Conservation (phyloP, 805 yeast species). For the Metschnikowia arizonensis region DNA sequence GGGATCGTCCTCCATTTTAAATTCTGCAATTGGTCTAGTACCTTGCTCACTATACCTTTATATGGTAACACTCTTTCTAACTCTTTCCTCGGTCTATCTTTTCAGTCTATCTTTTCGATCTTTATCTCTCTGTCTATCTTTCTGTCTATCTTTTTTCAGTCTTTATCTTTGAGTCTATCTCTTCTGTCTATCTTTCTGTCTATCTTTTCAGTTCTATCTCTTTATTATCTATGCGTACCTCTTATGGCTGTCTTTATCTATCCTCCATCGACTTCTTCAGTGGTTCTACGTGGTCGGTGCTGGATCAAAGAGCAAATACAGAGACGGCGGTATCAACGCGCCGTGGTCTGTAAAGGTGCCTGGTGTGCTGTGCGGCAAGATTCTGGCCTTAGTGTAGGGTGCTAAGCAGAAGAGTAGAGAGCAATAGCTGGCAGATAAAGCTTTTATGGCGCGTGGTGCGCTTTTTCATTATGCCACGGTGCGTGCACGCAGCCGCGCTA, state of each 20-base stretch:
- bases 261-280: not conserved
- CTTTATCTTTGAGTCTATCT: too few species aligned
- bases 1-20: conserved; percentile 19
- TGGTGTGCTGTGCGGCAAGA: not conserved
- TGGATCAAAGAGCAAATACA: not conserved
- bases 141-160: too few species aligned
- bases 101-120: not conserved
- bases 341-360: not conserved
- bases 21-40: not conserved
- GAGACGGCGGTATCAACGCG: conserved; percentile 1
- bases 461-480: not conserved
- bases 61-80: not conserved
- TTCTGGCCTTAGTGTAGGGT: conserved; percentile 2
- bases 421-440: not conserved
- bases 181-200: not conserved
- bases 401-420: conserved; percentile 3
- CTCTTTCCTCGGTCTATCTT: too few species aligned
- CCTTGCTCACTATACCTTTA: too few species aligned
- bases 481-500: not conserved
- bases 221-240: not conserved
- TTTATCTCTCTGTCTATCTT: not conserved
- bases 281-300: conserved; percentile 1
- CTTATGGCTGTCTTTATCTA: too few species aligned
- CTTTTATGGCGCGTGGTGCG: not conserved
- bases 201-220: not conserved